Percentiles rank a stretch among this genome's conserved stretches.
Conservation (phyloP, 164 flowering plant genomes). For the Magnolia officinalis region DNA sequence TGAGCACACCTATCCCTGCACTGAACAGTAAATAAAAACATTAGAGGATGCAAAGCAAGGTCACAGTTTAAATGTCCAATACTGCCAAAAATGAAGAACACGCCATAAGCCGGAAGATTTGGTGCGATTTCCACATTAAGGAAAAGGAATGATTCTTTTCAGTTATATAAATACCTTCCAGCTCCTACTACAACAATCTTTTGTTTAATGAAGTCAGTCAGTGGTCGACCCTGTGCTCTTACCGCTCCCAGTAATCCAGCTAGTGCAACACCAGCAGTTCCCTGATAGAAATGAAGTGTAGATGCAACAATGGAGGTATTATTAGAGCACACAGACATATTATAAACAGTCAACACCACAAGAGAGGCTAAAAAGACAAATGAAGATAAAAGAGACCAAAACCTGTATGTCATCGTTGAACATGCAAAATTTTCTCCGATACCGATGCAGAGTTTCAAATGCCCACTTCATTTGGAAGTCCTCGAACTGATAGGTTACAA, state of each 20-base stretch:
- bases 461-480: constrained; percentile 99
- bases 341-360: not conserved
- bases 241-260: constrained; percentile 95
- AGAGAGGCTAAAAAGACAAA: not conserved
- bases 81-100: not conserved
- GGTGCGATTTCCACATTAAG: not conserved
- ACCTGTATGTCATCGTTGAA: constrained; percentile 99
- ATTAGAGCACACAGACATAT: not conserved
- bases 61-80: not conserved
- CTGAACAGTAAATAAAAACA: constrained; percentile 45
- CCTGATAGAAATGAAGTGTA: constrained; percentile 36
- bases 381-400: constrained; percentile 9
- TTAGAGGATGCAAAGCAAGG: constrained; percentile 4
- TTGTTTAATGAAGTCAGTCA: constrained; percentile 81
- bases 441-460: constrained; percentile 89
- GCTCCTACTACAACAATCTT: constrained; percentile 98
- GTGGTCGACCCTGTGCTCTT: constrained; percentile 90
- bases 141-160: not conserved
- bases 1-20: constrained; percentile 99
- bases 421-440: constrained; percentile 89
- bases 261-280: constrained; percentile 99
- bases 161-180: constrained; percentile 62
- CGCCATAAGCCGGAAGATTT: not conserved
- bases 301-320: not conserved
- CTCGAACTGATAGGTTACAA: constrained; percentile 62